Base-by-base conservation (phyloP, 2,329 filamentous ascomycete species). In the Penicillium sp. region DNA sequence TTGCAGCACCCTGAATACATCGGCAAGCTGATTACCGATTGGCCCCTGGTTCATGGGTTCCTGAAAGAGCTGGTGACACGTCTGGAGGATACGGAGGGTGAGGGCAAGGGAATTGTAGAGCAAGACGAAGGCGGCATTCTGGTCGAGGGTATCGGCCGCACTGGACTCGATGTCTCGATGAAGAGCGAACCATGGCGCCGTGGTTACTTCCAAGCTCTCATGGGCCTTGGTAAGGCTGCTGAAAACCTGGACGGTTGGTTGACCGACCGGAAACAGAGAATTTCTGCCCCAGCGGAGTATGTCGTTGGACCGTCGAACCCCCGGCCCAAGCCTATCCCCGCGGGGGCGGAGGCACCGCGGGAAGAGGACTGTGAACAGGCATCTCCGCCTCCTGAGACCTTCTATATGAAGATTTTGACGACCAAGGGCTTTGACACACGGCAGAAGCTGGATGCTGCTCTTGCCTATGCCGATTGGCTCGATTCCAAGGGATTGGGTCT, bases 271-370 rank as follows among this genome's bases (percentile, higher is more conserved):
- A 84, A 79, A 7, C 78, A 83, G 55, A 78, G 79, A 37, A 71
- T 86, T 24, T 79, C 86, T 27, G 92, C 88, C 57, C 83, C 88
- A 0, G 79, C 81, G 5, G 83, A 88, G 40, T 83, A 86, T 54
- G 82, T 96, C 46, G 78, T 87, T 42, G 90, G 90, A 0, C 88
- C 89, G 0, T 89, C 88, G 3, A 96, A 96, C 66, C 89, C 88
- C 0, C 78, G 83, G 49, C 90, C 90, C 1, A 81, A 79, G 58
- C 88, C 89, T 0, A 78, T 90, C 35, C 83, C 86, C 0, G 78
- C 81, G 0, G 83, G 83, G 10, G 78, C 66, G 39, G 62, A 78
- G 48, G 79, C 86, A 0, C 86, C 89, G 0, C 78, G 75, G 9
- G 89, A 93, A 64, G 83, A 92, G 63, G 78, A 96, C 63, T 90